phyloP scores from a whole-genome alignment of 352 stramenopile species.

The Phytophthora boehmeriae region DNA sequence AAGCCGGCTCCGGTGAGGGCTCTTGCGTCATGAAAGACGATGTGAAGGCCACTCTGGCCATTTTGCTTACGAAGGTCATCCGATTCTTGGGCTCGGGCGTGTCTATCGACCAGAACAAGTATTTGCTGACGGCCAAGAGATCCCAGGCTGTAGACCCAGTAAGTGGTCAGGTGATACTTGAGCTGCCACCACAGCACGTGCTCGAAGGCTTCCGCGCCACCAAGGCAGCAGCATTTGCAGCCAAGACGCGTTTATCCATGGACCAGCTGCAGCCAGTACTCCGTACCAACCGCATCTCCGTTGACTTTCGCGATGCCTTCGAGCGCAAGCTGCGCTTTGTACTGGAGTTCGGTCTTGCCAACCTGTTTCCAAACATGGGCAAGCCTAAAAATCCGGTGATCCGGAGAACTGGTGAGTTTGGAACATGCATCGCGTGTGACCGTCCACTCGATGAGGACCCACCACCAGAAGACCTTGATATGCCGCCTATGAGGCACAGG shows the following conservation, averaged over 20 bases:
- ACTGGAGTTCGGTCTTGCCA: constrained; percentile 61
- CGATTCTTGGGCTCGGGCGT: constrained; percentile 64
- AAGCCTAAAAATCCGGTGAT: constrained; percentile 36
- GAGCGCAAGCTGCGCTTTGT: constrained; percentile 54
- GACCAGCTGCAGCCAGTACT: constrained; percentile 58
- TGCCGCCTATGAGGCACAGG: constrained; percentile 12
- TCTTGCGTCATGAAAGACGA: constrained; percentile 28
- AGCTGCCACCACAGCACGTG: constrained; percentile 46
- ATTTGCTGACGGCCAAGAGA: constrained; percentile 45
- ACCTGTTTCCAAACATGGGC: constrained; percentile 61
- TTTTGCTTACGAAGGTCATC: constrained; percentile 58
- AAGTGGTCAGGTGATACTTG: constrained; percentile 46
- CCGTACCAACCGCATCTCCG: constrained; percentile 37
- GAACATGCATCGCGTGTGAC: constrained; percentile 71
- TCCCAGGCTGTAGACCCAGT: constrained; percentile 37
- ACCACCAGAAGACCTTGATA: constrained; percentile 11
- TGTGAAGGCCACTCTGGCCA: constrained; percentile 44
- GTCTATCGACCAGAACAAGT: constrained; percentile 71
- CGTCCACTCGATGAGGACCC: constrained; percentile 50
- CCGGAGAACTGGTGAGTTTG: constrained; percentile 34
- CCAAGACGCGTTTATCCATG: constrained; percentile 46
- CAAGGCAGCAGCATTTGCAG: constrained; percentile 49
- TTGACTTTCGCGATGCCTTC: constrained; percentile 56
- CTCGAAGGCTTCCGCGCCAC: constrained; percentile 54
- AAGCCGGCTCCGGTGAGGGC: constrained; percentile 13